Evolutionary conservation across 1,284 basidiomycete genomes (phyloP), one percentile per base, ranked within the genome.

Genomic region (Rugosomyces carneus): DNA sequence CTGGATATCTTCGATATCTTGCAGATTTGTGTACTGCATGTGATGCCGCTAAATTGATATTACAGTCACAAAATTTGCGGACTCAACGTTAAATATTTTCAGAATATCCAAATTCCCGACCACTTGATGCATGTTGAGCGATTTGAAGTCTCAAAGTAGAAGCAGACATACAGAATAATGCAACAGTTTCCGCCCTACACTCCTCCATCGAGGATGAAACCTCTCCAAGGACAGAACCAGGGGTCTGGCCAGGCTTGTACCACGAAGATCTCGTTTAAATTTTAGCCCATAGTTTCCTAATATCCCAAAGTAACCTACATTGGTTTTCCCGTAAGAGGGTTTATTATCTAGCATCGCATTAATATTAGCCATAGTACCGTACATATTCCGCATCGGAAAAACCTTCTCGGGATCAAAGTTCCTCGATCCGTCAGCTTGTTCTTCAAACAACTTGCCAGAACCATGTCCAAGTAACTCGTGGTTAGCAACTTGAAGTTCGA

Each of bases 121-220:
- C 51, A 89, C 84, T 87, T 50, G 16, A 11, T 13, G 13, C 11
- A 8, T 40, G 42, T 20, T 20, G 36, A 20, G 29, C 11, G 10
- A 21, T 9, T 5, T 10, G 19, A 23, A 11, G 20, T 10, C 13
- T 31, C 20, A 56, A 45, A 32, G 10, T 19, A 35, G 37, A 26
- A 36, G 24, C 9, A 24, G 19, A 68, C 81, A 66, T 55, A 85
- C 86, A 72, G 63, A 78, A 91, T 32, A 90, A 67, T 0, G 85
- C 84, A 16, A 89, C 89, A 4, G 85, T 77, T 64, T 92, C 89
- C 2, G 89, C 89, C 19, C 89, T 79, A 56, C 89, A 92, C 67
- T 92, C 89, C 62, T 92, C 89, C 77, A 91, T 79, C 0, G 88
- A 91, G 0, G 87, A 89, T 2, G 86, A 89, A 2, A 90, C 84